A percentile compares a stretch with the other conserved stretches of the same genome.
phyloP scores from a whole-genome alignment of 352 stramenopile genomes.

The Globisporangium mamillatum region DNA sequence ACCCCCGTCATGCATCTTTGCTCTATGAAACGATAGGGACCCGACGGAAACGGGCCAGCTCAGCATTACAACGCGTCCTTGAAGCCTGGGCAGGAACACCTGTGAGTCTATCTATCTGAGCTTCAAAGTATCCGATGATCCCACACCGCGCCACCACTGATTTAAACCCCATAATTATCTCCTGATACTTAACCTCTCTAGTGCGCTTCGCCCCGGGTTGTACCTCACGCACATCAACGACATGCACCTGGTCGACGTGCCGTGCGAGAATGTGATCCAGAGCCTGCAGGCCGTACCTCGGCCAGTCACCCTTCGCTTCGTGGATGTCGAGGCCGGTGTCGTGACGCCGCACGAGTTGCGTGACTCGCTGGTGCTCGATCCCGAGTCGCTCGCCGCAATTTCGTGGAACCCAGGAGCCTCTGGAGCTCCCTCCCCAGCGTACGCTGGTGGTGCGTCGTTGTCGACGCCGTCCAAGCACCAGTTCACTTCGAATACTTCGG shows the following conservation, averaged over 20 bases:
- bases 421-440: conserved; percentile 9
- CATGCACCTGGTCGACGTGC: conserved; percentile 50
- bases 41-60: conserved; percentile 47
- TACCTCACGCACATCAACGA: conserved; percentile 85
- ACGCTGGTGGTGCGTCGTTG: background rate
- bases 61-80: conserved; percentile 71
- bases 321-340: conserved; percentile 75
- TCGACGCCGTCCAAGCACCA: conserved; percentile 5
- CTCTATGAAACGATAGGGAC: conserved; percentile 21
- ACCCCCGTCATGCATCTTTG: background rate
- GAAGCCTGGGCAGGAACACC: conserved; percentile 52
- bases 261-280: conserved; percentile 67
- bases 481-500: background rate
- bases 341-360: conserved; percentile 72
- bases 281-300: conserved; percentile 56
- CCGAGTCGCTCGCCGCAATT: conserved; percentile 20
- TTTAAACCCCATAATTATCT: background rate
- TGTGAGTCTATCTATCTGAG: conserved; percentile 28
- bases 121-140: background rate
- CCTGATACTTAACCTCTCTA: conserved; percentile 14
- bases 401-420: conserved; percentile 14
- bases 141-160: background rate
- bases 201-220: conserved; percentile 56
- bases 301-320: conserved; percentile 61
- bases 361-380: conserved; percentile 55